These are phyloP conservation scores for Dentipellis sp. DNA, from an alignment of 768 basidiomycete genomes.

Conservation along the genomic window DNA sequence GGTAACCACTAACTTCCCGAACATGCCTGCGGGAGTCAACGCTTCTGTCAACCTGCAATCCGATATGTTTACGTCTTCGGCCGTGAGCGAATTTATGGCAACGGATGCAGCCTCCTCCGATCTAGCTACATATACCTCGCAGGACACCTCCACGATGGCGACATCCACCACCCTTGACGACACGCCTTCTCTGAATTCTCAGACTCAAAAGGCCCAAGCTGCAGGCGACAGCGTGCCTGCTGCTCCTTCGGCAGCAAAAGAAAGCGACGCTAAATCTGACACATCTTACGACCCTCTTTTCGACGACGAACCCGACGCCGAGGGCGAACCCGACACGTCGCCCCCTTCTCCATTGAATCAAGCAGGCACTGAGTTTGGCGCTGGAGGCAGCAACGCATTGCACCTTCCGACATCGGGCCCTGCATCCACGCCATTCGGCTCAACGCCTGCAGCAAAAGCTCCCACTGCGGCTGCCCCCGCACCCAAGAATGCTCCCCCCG, in stretches of 20 bases:
- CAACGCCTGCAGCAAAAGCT: slow-evolving; percentile 40
- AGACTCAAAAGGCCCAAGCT: neutral
- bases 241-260: slow-evolving; percentile 1
- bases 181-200: neutral
- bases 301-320: slow-evolving; percentile 71
- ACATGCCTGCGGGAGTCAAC: slow-evolving; percentile 10
- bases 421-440: slow-evolving; percentile 10
- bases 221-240: too few relatives aligned
- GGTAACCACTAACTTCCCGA: slow-evolving; percentile 25
- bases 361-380: neutral
- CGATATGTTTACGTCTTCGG: neutral
- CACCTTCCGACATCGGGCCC: slow-evolving; percentile 5
- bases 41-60: neutral
- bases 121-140: neutral
- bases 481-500: slow-evolving; percentile 69
- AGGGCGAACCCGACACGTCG: slow-evolving; percentile 30
- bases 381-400: neutral
- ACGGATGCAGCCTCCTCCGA: neutral
- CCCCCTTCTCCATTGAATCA: neutral
- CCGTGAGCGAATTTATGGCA: neutral
- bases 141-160: neutral
- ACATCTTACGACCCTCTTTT: slow-evolving; percentile 84
- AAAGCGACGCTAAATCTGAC: slow-evolving; percentile 65
- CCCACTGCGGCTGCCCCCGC: slow-evolving; percentile 41
- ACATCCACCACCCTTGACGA: neutral